A percentile compares a stretch with the other conserved stretches of the same genome.
phyloP scores from a whole-genome alignment of 768 basidiomycete genomes.

The Kwoniella newhampshirensis region DNA sequence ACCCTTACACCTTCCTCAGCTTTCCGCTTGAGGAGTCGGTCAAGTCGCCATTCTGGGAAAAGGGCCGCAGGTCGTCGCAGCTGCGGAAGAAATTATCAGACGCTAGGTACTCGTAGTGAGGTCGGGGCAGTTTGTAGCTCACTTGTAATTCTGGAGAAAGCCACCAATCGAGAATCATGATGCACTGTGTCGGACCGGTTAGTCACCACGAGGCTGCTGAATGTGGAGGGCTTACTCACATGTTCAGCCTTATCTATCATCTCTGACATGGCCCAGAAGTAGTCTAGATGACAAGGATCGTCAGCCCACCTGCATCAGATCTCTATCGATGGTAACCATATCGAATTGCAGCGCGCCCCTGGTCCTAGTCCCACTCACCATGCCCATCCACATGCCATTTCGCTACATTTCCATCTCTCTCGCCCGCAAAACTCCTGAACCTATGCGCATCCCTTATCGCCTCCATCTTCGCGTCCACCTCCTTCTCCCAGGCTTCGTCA shows the following conservation, averaged over 20 bases:
- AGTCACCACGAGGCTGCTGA: not conserved
- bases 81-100: conserved; percentile 45
- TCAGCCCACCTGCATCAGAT: not conserved
- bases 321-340: not conserved
- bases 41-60: conserved; percentile 84
- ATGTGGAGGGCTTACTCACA: conserved; percentile 15
- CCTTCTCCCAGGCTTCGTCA: conserved; percentile 69
- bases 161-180: conserved; percentile 82
- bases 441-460: conserved; percentile 77
- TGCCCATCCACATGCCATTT: conserved; percentile 96
- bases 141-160: conserved; percentile 81
- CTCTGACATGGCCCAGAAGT: conserved; percentile 91
- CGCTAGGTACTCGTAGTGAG: no score
- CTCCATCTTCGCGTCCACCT: conserved; percentile 59
- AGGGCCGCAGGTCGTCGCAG: conserved; percentile 85
- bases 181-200: conserved; percentile 54
- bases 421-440: conserved; percentile 77
- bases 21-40: conserved; percentile 78
- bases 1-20: conserved; percentile 89
- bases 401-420: conserved; percentile 67
- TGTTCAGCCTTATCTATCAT: conserved; percentile 67
- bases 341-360: not conserved
- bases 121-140: conserved; percentile 7
- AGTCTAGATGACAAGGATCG: conserved; percentile 60
- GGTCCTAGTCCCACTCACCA: conserved; percentile 25